These are phyloP conservation scores for Leonotis leonurus DNA, from an alignment of 257 asterid genomes.

Conservation along the genomic window DNA sequence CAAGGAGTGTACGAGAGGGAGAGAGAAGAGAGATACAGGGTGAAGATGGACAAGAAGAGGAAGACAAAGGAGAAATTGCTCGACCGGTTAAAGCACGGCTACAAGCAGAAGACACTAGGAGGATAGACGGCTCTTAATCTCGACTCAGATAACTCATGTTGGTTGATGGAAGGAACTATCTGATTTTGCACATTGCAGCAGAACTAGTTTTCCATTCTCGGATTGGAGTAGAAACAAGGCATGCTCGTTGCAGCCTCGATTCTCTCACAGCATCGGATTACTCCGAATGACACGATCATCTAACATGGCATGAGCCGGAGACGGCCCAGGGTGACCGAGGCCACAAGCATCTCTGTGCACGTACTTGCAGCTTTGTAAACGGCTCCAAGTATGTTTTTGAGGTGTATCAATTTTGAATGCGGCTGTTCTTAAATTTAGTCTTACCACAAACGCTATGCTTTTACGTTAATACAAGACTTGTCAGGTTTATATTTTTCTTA, in stretches of 20 bases:
- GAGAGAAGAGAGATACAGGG: constrained; percentile 84
- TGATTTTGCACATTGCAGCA: constrained; percentile 14
- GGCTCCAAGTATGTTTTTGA: constrained; percentile 24
- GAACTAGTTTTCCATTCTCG: constrained; percentile 18
- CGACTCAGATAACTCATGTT: not conserved
- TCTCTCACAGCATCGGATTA: constrained; percentile 18
- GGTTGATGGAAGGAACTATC: constrained; percentile 2
- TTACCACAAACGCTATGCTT: not conserved
- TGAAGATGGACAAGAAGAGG: constrained; percentile 94
- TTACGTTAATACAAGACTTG: constrained; percentile 10
- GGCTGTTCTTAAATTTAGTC: constrained; percentile 16
- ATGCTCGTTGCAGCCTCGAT: constrained; percentile 1
- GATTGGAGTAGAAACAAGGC: constrained; percentile 8
- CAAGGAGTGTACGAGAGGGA: constrained; percentile 86
- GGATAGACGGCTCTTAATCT: constrained; percentile 25
- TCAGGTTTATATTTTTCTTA: not conserved
- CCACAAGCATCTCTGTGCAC: not conserved
- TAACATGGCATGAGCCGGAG: constrained; percentile 32
- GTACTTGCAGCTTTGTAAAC: constrained; percentile 25
- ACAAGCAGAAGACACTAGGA: constrained; percentile 74
- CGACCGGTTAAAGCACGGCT: constrained; percentile 76
- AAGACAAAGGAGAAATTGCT: constrained; percentile 64
- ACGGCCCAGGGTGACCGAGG: constrained; percentile 14
- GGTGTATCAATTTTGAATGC: constrained; percentile 21
- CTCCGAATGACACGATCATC: constrained; percentile 28